Evolutionary conservation across 306 rosid species (phyloP).

Genomic region (Prunus salicina): DNA sequence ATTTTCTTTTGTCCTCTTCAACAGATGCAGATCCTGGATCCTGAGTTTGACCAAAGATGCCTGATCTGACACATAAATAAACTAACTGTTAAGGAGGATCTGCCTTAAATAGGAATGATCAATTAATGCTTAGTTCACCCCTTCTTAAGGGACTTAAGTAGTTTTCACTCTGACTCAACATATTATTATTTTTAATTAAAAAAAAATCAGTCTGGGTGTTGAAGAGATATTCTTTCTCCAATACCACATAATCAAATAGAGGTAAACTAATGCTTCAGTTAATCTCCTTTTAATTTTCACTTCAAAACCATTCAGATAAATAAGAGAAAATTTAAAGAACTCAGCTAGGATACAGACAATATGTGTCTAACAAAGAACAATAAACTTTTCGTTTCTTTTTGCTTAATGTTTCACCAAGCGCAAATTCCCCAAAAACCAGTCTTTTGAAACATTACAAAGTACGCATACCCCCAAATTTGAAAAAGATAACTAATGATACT

Average conservation of each 20-base stretch:
- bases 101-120: neutral
- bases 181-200: too few relatives aligned
- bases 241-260: too few relatives aligned
- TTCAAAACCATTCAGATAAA: too few relatives aligned
- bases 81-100: conserved; percentile 1
- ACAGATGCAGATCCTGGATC: conserved; percentile 28
- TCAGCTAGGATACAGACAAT: neutral
- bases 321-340: too few relatives aligned
- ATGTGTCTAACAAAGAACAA: neutral
- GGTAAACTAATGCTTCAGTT: too few relatives aligned
- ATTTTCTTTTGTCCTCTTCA: conserved; percentile 31
- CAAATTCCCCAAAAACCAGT: neutral
- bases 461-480: neutral
- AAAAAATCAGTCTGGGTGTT: too few relatives aligned
- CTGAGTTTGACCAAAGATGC: conserved; percentile 23
- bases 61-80: conserved; percentile 33
- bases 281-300: too few relatives aligned
- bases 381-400: neutral
- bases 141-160: neutral
- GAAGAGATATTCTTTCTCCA: too few relatives aligned
- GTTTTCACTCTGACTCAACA: neutral
- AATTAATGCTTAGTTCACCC: neutral
- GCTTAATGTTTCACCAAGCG: conserved; percentile 1
- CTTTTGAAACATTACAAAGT: neutral
- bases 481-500: neutral